These are phyloP conservation scores for Meyerozyma sp. DNA, from an alignment of 1,139 yeast genomes.

Conservation along the genomic window DNA sequence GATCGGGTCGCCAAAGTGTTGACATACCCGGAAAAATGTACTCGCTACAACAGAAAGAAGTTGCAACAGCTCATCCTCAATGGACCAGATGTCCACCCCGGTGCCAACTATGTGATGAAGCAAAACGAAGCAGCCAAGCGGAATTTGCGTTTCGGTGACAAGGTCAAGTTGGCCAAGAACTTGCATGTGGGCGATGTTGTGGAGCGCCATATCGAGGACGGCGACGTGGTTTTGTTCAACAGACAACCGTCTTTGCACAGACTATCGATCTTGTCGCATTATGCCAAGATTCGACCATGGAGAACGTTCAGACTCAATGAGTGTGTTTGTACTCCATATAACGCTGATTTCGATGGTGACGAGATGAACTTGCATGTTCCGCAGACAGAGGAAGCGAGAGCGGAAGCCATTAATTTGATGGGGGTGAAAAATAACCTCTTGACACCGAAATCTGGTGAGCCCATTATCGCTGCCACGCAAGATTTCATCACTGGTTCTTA, in stretches of 20 bases:
- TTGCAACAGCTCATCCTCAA: slow-evolving; percentile 67
- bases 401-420: slow-evolving; percentile 96
- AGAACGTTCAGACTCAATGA: slow-evolving; percentile 95
- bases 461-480: slow-evolving; percentile 98
- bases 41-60: slow-evolving; percentile 78
- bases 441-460: slow-evolving; percentile 98
- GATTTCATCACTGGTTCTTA: slow-evolving; percentile 98
- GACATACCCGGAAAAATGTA: slow-evolving; percentile 94
- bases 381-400: slow-evolving; percentile 97
- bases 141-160: slow-evolving; percentile 84
- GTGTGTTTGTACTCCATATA: slow-evolving; percentile 98
- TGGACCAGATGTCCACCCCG: slow-evolving; percentile 91
- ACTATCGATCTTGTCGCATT: slow-evolving; percentile 88
- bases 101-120: slow-evolving; percentile 88
- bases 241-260: slow-evolving; percentile 98
- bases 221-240: slow-evolving; percentile 91
- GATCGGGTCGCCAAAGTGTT: slow-evolving; percentile 92
- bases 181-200: slow-evolving; percentile 87
- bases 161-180: slow-evolving; percentile 69
- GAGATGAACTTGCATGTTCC: slow-evolving; percentile 99
- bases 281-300: slow-evolving; percentile 97
- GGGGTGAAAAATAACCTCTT: slow-evolving; percentile 93
- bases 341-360: slow-evolving; percentile 99
- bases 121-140: slow-evolving; percentile 83
- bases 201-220: slow-evolving; percentile 97